Percentiles rank a stretch among this genome's conserved stretches.
These are phyloP conservation scores for Oehlia diaphana DNA, from an alignment of 192 early-diverging fungal species.

Conservation along the genomic window DNA sequence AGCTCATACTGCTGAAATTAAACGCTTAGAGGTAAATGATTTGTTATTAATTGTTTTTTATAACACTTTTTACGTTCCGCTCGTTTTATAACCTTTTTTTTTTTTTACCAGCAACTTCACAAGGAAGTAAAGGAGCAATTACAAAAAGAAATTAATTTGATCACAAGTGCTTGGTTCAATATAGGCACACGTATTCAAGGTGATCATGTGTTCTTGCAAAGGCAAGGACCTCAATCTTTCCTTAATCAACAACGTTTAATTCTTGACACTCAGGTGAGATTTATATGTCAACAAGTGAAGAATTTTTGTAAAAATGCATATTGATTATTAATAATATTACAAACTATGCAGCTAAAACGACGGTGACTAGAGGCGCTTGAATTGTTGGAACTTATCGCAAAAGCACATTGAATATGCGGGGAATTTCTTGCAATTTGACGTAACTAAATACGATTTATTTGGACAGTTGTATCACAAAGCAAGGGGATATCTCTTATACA, in stretches of 20 bases:
- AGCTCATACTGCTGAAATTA: neutral
- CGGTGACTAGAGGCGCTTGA: conserved; percentile 30
- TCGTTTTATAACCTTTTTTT: conserved; percentile 38
- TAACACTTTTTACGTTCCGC: conserved; percentile 18
- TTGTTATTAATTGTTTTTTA: neutral
- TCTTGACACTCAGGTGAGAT: conserved; percentile 13
- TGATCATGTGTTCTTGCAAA: conserved; percentile 51
- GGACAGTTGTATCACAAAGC: neutral
- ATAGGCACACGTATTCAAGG: conserved; percentile 45
- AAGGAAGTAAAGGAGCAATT: conserved; percentile 70
- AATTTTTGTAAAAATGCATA: neutral
- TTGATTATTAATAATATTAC: neutral
- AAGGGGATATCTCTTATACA: neutral
- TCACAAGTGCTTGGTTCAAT: conserved; percentile 82
- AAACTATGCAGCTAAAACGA: conserved; percentile 15
- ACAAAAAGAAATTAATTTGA: conserved; percentile 76
- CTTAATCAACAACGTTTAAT: conserved; percentile 45
- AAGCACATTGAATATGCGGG: conserved; percentile 6
- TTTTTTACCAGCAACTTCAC: conserved; percentile 58
- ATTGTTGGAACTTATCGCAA: conserved; percentile 24
- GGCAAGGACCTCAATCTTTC: conserved; percentile 37
- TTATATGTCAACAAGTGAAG: neutral
- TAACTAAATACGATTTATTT: neutral
- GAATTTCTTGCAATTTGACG: neutral
- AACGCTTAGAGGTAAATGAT: neutral